Evolutionary conservation across 164 flowering plant genomes (phyloP).

Genomic region (Umbilicus rupestris): DNA sequence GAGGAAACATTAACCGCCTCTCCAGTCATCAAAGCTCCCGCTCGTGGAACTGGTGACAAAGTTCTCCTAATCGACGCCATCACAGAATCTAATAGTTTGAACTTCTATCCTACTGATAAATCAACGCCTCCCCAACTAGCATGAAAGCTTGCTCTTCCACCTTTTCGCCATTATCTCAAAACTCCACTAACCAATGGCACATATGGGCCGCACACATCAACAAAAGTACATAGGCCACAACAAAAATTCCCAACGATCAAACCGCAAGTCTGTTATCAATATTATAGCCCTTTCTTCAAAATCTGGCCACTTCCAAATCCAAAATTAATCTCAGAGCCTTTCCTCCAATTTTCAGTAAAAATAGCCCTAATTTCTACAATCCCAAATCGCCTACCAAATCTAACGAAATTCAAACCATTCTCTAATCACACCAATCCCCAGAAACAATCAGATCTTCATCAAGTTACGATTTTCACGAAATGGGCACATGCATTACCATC

Average conservation of each 20-base stretch:
- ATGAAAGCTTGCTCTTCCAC: no score
- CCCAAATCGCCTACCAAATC: not conserved
- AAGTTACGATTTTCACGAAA: not conserved
- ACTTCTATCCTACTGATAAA: not conserved
- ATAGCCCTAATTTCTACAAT: not conserved
- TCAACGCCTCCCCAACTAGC: not conserved
- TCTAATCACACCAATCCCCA: not conserved
- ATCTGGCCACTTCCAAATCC: not conserved
- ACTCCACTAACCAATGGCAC: no score
- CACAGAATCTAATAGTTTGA: not conserved
- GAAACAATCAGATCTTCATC: not conserved
- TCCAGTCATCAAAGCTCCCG: slow-evolving; percentile 37
- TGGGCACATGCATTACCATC: not conserved
- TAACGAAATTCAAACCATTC: not conserved
- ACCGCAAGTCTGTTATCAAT: no score
- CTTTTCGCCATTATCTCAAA: no score
- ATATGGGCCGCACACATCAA: no score
- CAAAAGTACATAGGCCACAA: not conserved
- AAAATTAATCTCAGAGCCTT: not conserved
- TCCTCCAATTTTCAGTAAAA: not conserved
- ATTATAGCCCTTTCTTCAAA: no score
- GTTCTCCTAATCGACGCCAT: slow-evolving; percentile 89
- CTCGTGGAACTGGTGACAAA: slow-evolving; percentile 59
- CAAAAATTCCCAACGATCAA: not conserved
- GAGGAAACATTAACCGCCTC: slow-evolving; percentile 47